A percentile compares a stretch with the other conserved stretches of the same genome.
These are phyloP conservation scores for Aspergillus indologenus DNA, from an alignment of 495 filamentous ascomycete genomes.

Conservation along the genomic window DNA sequence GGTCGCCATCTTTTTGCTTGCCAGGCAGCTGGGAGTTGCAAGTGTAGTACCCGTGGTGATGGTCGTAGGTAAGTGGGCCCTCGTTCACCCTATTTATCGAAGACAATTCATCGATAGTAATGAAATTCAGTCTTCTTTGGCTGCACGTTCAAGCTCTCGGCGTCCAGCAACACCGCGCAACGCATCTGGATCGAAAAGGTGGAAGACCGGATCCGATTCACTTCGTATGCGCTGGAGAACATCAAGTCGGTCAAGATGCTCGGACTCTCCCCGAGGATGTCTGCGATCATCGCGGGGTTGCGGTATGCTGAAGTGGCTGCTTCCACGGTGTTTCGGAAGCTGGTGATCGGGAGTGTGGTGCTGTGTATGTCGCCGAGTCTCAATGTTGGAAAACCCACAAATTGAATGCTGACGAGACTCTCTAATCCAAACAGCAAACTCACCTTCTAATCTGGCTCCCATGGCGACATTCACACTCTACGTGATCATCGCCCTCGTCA, in stretches of 20 bases:
- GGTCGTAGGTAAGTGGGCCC: background rate
- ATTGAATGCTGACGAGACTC: background rate
- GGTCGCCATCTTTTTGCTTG: conserved; percentile 3
- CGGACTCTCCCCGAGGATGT: conserved; percentile 2
- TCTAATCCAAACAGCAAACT: conserved; percentile 9
- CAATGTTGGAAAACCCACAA: too few species aligned
- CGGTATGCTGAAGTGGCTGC: background rate
- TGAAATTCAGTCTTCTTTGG: conserved; percentile 1
- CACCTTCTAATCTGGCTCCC: conserved; percentile 25
- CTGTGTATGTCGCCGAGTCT: conserved; percentile 12
- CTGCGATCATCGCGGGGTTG: background rate
- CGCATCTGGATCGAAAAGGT: conserved; percentile 7
- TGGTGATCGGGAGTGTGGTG: background rate
- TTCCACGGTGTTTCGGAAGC: conserved; percentile 6
- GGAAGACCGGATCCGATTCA: background rate
- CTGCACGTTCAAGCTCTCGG: conserved; percentile 4
- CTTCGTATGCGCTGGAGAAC: conserved; percentile 3
- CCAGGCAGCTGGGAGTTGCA: conserved; percentile 7
- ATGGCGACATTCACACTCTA: conserved; percentile 40
- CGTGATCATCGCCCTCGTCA: conserved; percentile 41
- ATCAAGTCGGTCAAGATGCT: conserved; percentile 11
- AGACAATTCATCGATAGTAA: too few species aligned
- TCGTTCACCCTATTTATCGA: background rate
- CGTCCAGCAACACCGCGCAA: background rate
- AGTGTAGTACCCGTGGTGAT: conserved; percentile 1